Base-by-base conservation (phyloP, 345 rosid genomes). In the Erucastrum elatum region DNA sequence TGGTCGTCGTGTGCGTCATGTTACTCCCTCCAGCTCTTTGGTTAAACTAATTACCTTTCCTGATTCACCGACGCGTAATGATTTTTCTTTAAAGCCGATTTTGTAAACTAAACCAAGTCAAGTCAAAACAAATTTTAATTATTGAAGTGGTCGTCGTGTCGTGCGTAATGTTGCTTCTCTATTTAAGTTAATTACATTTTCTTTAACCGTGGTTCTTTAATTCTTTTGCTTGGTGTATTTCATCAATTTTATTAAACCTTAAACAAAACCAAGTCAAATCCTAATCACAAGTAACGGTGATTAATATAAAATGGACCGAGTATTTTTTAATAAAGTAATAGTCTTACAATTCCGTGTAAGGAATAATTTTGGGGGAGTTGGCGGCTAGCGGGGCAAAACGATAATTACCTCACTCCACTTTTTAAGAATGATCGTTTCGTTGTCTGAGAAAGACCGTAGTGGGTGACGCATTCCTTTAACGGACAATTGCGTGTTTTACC, bases 381-480 rank as follows among this genome's bases (percentile, higher is more conserved):
- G 49, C 69, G 41, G 64, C 55, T 77, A n/a, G 35, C 34, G 64
- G 75, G n/a, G 75, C 11, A 69, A 77, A 77, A 62, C 30, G 4
- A 70, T 77, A 70, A n/a, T 2, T 44, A 2, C 9, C 1, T 2
- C 11, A 17, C 25, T 60, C 2, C 4, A 1, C 6, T 25, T 1
- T 3, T 33, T 39, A 30, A 3, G n/a, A 27, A n/a, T 8, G 9
- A 33, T 16, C 8, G 39, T 69, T 61, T 69, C 69, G 3, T 60
- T 69, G 74, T 68, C 74, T 46, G 74, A 76, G 51, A 59, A 46
- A 29, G 74, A 68, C 70, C 31, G 39, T 10, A 31, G 70, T 77
- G 80, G 80, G 70, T 70, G 75, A 63, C 70, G 75, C 64, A 77
- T 5, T 62, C 17, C 56, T n/a, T 12, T 55, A 17, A 53, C 35